These are phyloP conservation scores for Penicillium crustosum DNA, from an alignment of 2,329 filamentous ascomycete genomes.

Conservation along the genomic window DNA sequence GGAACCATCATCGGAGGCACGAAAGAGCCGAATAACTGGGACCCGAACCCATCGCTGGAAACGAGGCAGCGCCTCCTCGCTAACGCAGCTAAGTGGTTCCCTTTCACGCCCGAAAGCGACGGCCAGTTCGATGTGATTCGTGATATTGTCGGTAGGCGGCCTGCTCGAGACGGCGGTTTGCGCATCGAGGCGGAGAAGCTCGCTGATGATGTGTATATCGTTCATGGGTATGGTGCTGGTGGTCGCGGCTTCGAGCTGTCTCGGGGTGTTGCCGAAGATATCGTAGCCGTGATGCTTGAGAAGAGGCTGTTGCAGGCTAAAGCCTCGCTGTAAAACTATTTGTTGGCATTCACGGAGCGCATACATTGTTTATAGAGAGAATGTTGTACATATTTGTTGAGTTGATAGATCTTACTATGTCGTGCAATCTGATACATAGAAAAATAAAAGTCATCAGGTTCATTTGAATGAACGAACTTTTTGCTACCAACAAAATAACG, in stretches of 20 bases:
- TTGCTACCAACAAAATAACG: slow-evolving; percentile 32
- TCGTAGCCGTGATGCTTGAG: slow-evolving; percentile 43
- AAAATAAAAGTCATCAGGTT: slow-evolving; percentile 19
- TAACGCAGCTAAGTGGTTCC: slow-evolving; percentile 43
- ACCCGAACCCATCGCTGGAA: slow-evolving; percentile 49
- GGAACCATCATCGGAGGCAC: slow-evolving; percentile 68
- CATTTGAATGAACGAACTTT: slow-evolving; percentile 29
- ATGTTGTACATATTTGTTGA: background rate
- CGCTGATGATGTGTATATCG: slow-evolving; percentile 27
- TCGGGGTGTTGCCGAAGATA: slow-evolving; percentile 59
- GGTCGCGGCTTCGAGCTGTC: slow-evolving; percentile 63
- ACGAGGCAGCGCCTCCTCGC: slow-evolving; percentile 51
- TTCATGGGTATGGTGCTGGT: slow-evolving; percentile 62
- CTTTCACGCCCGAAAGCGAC: slow-evolving; percentile 37
- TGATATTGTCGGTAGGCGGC: slow-evolving; percentile 49
- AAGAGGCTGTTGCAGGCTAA: slow-evolving; percentile 24
- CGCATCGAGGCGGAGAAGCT: slow-evolving; percentile 54
- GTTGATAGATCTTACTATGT: background rate
- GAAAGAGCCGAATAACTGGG: slow-evolving; percentile 61
- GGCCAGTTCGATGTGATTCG: slow-evolving; percentile 45
- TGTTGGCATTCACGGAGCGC: background rate
- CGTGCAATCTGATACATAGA: background rate
- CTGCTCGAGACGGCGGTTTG: slow-evolving; percentile 49
- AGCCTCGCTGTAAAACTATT: slow-evolving; percentile 24
- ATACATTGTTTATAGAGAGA: background rate